These are phyloP conservation scores for Cladosporium oxysporum DNA, from an alignment of 2,329 filamentous ascomycete genomes.

Conservation along the genomic window DNA sequence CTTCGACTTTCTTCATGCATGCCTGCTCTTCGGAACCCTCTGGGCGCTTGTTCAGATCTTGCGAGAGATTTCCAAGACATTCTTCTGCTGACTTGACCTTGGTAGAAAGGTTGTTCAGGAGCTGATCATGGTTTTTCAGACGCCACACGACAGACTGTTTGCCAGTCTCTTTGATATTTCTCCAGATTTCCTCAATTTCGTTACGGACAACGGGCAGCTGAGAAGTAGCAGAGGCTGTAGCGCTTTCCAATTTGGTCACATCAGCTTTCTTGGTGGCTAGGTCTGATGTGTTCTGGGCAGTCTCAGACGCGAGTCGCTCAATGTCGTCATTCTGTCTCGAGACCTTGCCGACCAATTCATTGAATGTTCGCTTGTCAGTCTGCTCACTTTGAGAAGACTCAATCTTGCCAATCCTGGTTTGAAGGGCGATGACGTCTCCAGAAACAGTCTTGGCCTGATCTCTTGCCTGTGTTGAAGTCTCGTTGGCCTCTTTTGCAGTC, in stretches of 20 bases:
- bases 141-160: not conserved
- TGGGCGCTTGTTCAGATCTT: not conserved
- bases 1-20: not conserved
- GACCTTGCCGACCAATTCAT: not conserved
- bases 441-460: not conserved
- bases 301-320: too few relatives aligned
- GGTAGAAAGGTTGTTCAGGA: not conserved
- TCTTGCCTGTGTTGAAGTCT: too few relatives aligned
- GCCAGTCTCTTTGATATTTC: not conserved
- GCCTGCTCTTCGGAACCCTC: not conserved
- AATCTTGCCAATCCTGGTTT: not conserved
- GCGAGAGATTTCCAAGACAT: not conserved
- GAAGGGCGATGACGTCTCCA: not conserved
- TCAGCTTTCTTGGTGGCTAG: not conserved
- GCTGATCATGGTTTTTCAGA: not conserved
- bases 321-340: not conserved
- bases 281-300: not conserved
- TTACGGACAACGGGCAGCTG: not conserved
- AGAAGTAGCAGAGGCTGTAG: not conserved
- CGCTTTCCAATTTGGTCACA: not conserved
- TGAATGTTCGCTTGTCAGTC: not conserved
- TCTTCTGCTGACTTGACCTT: not conserved
- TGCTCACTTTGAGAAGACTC: not conserved
- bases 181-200: not conserved
- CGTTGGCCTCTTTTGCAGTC: not conserved